Base-by-base conservation (phyloP, 129 eudicot genomes). In the Glebionis coronaria region DNA sequence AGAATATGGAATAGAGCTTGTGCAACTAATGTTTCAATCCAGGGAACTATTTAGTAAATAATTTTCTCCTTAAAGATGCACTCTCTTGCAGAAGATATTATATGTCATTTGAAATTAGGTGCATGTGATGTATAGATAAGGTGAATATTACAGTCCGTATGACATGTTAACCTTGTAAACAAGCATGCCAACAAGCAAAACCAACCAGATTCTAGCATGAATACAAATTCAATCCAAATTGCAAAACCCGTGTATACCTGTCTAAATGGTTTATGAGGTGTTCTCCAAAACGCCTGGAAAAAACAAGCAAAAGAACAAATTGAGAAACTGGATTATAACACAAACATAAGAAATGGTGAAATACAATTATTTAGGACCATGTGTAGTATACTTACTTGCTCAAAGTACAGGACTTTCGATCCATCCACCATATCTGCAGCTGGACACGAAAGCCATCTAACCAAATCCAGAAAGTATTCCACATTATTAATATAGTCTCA, bases 391-490 rank as follows among this genome's bases (percentile, higher is more conserved):
- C 82, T 73, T 28, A 84, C 98, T 85, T 94, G 97, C 77, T 94
- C 97, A 35, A 81, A 83, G 73, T 90, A 90, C 68, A 90, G 47
- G 70, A 90, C 97, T 72, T 87, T 90, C 4, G 97, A 86, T 70
- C 94, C 97, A 71, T 90, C 97, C n/a, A 79, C 90, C 97, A 90
- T 90, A 66, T 90, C 97, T 13, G 94, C 97, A 77, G 97, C 94
- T 2, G 97, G 90, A 66, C 97, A 90, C 11, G 90, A 86, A 75
- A 90, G 90, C 97, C 97, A 86, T 83, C 97, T 90, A 70, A 64
- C 67, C 79, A 66, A 25, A 27, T 12, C 53, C 70, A 65, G 11
- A 15, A 73, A 52, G 4, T 63, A 31, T 3, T 38, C 61, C 46
- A 67, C 38, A 16, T 19, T 14, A 66, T 61, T 50, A 65, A 20